Evolutionary conservation across 805 yeast species (phyloP).

Genomic region (Ogataea glucozyma): DNA sequence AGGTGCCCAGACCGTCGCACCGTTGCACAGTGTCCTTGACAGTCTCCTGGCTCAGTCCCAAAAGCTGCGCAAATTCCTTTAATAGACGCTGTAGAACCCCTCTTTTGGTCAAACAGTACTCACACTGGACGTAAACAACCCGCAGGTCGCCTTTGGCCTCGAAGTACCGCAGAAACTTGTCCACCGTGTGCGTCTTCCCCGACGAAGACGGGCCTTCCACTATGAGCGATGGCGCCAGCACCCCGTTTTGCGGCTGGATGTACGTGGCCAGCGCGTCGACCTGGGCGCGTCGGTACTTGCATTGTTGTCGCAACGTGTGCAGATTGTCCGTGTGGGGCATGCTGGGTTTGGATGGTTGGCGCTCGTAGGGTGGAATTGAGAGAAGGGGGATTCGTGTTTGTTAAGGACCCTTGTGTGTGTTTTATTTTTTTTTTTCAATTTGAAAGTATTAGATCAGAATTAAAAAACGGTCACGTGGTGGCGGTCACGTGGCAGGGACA

Average conservation of each 20-base stretch:
- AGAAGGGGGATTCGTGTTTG: background rate
- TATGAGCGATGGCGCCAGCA: constrained; percentile 40
- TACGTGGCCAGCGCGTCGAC: constrained; percentile 39
- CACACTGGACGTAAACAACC: constrained; percentile 42
- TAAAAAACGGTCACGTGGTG: no score
- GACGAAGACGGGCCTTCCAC: constrained; percentile 51
- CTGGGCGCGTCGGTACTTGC: constrained; percentile 37
- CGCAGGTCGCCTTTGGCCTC: constrained; percentile 21
- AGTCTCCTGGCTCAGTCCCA: constrained; percentile 10
- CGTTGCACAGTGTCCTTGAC: constrained; percentile 25
- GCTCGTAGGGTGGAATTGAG: background rate
- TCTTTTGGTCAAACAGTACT: constrained; percentile 43
- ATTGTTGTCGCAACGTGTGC: constrained; percentile 5
- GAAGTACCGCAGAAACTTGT: constrained; percentile 33
- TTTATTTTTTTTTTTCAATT: no score
- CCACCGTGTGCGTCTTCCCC: constrained; percentile 47
- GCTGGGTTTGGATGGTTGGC: no score
- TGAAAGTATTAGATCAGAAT: no score
- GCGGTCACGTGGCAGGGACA: no score
- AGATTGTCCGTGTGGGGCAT: constrained; percentile 8
- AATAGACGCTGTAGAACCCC: constrained; percentile 44
- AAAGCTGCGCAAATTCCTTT: constrained; percentile 28
- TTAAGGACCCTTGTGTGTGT: background rate
- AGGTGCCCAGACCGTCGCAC: constrained; percentile 45
- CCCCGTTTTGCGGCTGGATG: constrained; percentile 29